Conservation (phyloP, 805 yeast species). For the Kodamaea kaohsiungensis region DNA sequence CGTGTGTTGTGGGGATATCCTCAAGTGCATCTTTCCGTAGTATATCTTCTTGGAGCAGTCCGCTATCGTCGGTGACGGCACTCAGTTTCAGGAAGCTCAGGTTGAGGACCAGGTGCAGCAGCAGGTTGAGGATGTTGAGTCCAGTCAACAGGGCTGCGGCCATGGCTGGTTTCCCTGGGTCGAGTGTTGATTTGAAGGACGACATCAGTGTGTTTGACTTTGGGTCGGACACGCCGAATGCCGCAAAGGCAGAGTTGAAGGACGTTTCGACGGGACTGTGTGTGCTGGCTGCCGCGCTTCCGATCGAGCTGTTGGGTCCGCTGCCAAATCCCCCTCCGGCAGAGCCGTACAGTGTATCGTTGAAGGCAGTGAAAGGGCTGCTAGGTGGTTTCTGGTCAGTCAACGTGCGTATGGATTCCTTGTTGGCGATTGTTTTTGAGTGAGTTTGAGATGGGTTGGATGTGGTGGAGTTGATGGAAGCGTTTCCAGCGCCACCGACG, state of each 20-base stretch:
- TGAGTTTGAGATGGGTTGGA: background rate
- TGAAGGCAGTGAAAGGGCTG: background rate
- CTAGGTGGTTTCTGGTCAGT: background rate
- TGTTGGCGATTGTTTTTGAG: background rate
- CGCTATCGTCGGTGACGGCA: constrained; percentile 8
- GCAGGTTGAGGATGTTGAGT: constrained; percentile 26
- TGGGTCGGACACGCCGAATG: background rate
- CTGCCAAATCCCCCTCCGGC: background rate
- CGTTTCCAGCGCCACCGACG: no score
- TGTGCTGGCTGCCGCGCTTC: background rate
- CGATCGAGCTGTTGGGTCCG: constrained; percentile 2
- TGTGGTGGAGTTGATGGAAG: background rate
- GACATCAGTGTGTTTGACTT: background rate
- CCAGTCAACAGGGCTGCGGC: background rate
- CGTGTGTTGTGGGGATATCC: constrained; percentile 33
- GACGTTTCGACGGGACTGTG: constrained; percentile 1
- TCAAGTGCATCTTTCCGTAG: constrained; percentile 25
- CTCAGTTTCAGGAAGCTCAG: constrained; percentile 8
- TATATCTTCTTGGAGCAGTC: constrained; percentile 7
- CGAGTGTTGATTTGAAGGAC: constrained; percentile 38
- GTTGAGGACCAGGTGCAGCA: constrained; percentile 5
- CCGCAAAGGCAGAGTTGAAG: background rate
- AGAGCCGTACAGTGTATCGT: constrained; percentile 15
- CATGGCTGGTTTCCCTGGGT: constrained; percentile 42
- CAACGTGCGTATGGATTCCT: constrained; percentile 2